Conservation (phyloP, 352 stramenopile species). For the Phytophthora ohioensis region DNA sequence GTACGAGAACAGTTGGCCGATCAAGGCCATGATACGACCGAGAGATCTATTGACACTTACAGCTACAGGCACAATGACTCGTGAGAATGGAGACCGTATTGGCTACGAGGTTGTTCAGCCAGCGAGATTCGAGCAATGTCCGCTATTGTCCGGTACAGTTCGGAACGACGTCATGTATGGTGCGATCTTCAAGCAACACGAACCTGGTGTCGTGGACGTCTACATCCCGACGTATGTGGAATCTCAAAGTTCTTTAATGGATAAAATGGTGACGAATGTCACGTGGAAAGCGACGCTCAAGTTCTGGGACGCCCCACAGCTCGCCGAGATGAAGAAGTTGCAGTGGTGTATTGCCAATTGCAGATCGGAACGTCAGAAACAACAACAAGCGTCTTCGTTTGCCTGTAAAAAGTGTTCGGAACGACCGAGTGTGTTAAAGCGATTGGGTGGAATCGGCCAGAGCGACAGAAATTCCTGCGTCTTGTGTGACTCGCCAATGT, state of each 20-base stretch:
- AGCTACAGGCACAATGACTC: slow-evolving; percentile 42
- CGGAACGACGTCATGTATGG: slow-evolving; percentile 32
- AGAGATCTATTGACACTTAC: slow-evolving; percentile 45
- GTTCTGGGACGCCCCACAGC: slow-evolving; percentile 27
- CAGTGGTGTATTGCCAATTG: slow-evolving; percentile 28
- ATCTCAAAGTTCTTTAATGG: slow-evolving; percentile 13
- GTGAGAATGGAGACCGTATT: slow-evolving; percentile 44
- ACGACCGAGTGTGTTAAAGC: slow-evolving; percentile 12
- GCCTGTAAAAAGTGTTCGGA: slow-evolving; percentile 25
- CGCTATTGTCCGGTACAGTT: slow-evolving; percentile 22
- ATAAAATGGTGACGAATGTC: slow-evolving; percentile 18
- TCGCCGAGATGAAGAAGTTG: slow-evolving; percentile 37
- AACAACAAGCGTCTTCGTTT: slow-evolving; percentile 6
- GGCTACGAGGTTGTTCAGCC: slow-evolving; percentile 63
- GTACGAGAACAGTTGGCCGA: slow-evolving; percentile 32
- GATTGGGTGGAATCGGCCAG: slow-evolving; percentile 2
- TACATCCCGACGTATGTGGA: slow-evolving; percentile 34
- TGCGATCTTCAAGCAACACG: slow-evolving; percentile 37
- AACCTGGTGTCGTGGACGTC: slow-evolving; percentile 30
- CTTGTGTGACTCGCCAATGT: slow-evolving; percentile 17
- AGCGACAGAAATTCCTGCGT: slow-evolving; percentile 21
- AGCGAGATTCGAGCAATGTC: slow-evolving; percentile 31
- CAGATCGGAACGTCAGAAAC: slow-evolving; percentile 10
- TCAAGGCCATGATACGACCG: slow-evolving; percentile 39
- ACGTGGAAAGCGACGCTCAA: slow-evolving; percentile 24